These are phyloP conservation scores for Mycena albidolilacea DNA, from an alignment of 768 basidiomycete genomes.

Conservation along the genomic window DNA sequence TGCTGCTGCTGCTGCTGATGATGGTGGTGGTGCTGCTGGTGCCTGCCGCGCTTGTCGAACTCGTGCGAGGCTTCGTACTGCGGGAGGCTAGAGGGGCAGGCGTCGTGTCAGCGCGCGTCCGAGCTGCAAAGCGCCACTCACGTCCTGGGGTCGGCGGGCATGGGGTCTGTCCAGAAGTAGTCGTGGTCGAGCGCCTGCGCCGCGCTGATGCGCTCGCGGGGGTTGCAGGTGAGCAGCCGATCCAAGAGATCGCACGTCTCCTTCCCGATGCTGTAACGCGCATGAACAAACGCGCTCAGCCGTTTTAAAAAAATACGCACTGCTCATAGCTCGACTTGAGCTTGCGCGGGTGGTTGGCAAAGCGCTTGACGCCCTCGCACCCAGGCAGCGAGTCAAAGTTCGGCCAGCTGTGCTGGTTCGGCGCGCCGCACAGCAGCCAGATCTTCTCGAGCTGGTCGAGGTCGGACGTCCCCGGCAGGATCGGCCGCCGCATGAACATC, in stretches of 20 bases:
- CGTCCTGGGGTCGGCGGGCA: constrained; percentile 90
- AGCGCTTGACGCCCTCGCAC: constrained; percentile 83
- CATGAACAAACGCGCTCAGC: constrained; percentile 21
- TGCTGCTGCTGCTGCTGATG: constrained; percentile 43
- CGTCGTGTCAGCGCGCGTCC: constrained; percentile 10
- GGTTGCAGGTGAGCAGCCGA: constrained; percentile 86
- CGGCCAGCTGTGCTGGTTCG: constrained; percentile 87
- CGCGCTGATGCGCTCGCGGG: constrained; percentile 87
- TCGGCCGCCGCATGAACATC: constrained; percentile 91
- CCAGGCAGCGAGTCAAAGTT: constrained; percentile 82
- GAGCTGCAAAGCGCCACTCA: constrained; percentile 50
- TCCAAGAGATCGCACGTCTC: constrained; percentile 89
- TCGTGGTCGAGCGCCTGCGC: constrained; percentile 90
- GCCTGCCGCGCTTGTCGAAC: constrained; percentile 80
- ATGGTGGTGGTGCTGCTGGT: constrained; percentile 46
- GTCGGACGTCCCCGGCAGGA: constrained; percentile 90
- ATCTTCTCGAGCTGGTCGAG: constrained; percentile 94
- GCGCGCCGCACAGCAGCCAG: constrained; percentile 90
- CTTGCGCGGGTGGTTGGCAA: constrained; percentile 62
- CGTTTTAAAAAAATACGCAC: constrained; percentile 54
- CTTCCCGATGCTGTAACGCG: constrained; percentile 68
- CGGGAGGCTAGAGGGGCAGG: constrained; percentile 65
- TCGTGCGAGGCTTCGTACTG: constrained; percentile 88
- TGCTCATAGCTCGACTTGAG: constrained; percentile 71
- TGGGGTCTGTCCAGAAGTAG: constrained; percentile 94